Percentiles rank a stretch among this genome's conserved stretches.
These are phyloP conservation scores for Phytophthora foliorum DNA, from an alignment of 352 stramenopile genomes.

Conservation along the genomic window DNA sequence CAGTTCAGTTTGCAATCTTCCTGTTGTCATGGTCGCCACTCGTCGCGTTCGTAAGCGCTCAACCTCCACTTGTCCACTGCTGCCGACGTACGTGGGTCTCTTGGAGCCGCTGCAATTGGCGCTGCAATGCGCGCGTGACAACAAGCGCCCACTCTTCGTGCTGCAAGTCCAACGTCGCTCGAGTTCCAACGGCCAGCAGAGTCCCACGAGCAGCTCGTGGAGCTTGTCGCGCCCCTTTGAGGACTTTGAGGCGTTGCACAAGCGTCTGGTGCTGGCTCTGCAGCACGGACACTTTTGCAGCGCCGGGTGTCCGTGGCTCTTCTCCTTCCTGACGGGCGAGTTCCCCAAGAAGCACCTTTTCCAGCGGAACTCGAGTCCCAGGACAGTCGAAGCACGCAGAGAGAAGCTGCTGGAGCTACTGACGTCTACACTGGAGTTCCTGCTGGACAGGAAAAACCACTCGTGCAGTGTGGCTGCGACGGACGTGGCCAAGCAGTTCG, in stretches of 20 bases:
- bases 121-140: slow-evolving; percentile 19
- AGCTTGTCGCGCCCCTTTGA: slow-evolving; percentile 28
- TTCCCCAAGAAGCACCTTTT: slow-evolving; percentile 48
- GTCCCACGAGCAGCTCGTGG: slow-evolving; percentile 15
- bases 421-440: slow-evolving; percentile 30
- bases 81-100: slow-evolving; percentile 42
- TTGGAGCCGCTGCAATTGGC: slow-evolving; percentile 34
- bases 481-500: slow-evolving; percentile 33
- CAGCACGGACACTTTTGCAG: slow-evolving; percentile 48
- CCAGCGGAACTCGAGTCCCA: slow-evolving; percentile 27
- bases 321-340: slow-evolving; percentile 36
- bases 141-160: slow-evolving; percentile 29
- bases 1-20: slow-evolving; percentile 12
- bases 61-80: not conserved
- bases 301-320: slow-evolving; percentile 40
- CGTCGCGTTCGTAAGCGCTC: slow-evolving; percentile 35
- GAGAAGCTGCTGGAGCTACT: slow-evolving; percentile 32
- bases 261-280: slow-evolving; percentile 25
- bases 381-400: slow-evolving; percentile 20
- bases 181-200: too few species aligned
- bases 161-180: slow-evolving; percentile 32
- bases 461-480: slow-evolving; percentile 29
- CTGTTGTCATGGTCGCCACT: slow-evolving; percentile 15
- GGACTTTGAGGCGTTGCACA: slow-evolving; percentile 38
- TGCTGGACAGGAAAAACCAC: slow-evolving; percentile 43